These are phyloP conservation scores for Syncephalastrum sp. DNA, from an alignment of 371 early-diverging fungal genomes.

Conservation along the genomic window DNA sequence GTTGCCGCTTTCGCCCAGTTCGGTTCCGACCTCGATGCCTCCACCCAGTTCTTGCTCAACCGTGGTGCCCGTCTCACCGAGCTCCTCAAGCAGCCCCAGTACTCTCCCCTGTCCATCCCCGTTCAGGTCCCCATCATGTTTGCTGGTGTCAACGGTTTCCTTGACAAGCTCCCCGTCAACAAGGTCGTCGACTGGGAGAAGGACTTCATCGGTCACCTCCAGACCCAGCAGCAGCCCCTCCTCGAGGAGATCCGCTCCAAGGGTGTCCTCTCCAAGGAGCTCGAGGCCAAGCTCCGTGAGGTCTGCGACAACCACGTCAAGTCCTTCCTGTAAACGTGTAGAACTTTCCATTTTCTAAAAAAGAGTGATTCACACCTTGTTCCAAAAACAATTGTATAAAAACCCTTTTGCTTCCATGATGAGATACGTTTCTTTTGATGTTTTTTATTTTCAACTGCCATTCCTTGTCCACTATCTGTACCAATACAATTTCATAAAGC, in stretches of 20 bases:
- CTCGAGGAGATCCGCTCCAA: slow-evolving; percentile 89
- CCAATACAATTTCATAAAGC: too few species aligned
- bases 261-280: slow-evolving; percentile 66
- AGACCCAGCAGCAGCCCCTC: slow-evolving; percentile 82
- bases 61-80: slow-evolving; percentile 98
- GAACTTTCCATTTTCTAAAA: too few species aligned
- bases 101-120: slow-evolving; percentile 88
- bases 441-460: too few species aligned
- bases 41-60: slow-evolving; percentile 96
- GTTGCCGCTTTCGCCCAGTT: slow-evolving; percentile 98
- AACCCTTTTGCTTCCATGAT: too few species aligned
- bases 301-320: slow-evolving; percentile 84
- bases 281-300: slow-evolving; percentile 85
- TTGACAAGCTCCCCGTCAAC: slow-evolving; percentile 93
- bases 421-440: too few species aligned
- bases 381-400: too few species aligned
- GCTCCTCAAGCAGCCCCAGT: slow-evolving; percentile 93
- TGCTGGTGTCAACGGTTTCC: slow-evolving; percentile 96
- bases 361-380: too few species aligned
- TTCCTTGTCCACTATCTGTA: too few species aligned
- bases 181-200: slow-evolving; percentile 89
- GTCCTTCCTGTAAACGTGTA: slow-evolving; percentile 66
- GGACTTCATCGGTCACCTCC: slow-evolving; percentile 85
- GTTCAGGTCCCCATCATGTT: slow-evolving; percentile 93
- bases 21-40: slow-evolving; percentile 97